Percentiles rank a stretch among this genome's conserved stretches.
phyloP scores from a whole-genome alignment of 1,284 basidiomycete genomes.

The Tetrapyrgos nigripes region DNA sequence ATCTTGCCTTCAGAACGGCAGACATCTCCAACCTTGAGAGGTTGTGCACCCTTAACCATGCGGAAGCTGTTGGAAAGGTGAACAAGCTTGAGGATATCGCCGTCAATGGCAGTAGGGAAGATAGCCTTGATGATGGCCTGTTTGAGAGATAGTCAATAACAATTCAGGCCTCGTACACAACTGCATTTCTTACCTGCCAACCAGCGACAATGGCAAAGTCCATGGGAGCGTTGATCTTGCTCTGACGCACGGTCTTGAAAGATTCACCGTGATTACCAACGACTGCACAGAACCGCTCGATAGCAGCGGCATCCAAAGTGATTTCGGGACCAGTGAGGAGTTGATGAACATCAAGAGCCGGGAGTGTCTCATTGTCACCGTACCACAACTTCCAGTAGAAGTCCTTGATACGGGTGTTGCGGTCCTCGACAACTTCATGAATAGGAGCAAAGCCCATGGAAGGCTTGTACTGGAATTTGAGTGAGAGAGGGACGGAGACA shows the following conservation, averaged over 20 bases:
- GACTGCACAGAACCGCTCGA: conserved; percentile 93
- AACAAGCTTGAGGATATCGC: conserved; percentile 94
- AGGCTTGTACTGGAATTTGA: conserved; percentile 90
- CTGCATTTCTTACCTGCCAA: conserved; percentile 77
- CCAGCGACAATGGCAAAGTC: conserved; percentile 99
- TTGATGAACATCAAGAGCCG: conserved; percentile 77
- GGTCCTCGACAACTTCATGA: conserved; percentile 86
- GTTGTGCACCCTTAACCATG: conserved; percentile 78
- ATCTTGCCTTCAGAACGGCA: conserved; percentile 92
- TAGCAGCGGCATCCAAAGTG: conserved; percentile 74
- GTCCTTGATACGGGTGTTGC: conserved; percentile 93
- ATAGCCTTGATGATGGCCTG: conserved; percentile 97
- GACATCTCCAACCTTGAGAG: conserved; percentile 86
- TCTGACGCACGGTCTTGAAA: conserved; percentile 82
- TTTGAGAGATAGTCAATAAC: conserved; percentile 14
- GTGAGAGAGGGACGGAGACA: conserved; percentile 79
- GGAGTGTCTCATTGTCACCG: conserved; percentile 80
- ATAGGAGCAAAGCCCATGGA: conserved; percentile 92
- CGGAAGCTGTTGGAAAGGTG: conserved; percentile 98
- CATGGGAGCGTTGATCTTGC: conserved; percentile 88
- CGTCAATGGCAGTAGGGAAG: conserved; percentile 91
- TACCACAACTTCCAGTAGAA: conserved; percentile 99
- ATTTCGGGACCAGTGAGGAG: conserved; percentile 87
- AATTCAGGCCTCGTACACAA: neutral
- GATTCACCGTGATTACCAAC: conserved; percentile 92